Evolutionary conservation across 768 basidiomycete species (phyloP).

Genomic region (Cyclocybe aegerita): DNA sequence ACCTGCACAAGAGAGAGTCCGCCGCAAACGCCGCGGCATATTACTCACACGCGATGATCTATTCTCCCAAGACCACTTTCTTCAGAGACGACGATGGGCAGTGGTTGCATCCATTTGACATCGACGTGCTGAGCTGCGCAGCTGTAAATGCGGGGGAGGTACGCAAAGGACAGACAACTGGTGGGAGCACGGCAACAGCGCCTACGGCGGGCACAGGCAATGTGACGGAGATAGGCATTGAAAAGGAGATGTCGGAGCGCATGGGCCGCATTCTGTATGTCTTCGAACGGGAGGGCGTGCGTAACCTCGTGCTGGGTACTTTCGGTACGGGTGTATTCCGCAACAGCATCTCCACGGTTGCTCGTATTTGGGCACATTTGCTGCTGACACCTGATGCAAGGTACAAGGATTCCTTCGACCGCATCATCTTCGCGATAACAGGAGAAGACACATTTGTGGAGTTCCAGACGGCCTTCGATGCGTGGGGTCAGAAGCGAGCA

Average conservation of each 20-base stretch:
- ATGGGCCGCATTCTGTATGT: conserved; percentile 65
- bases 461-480: conserved; percentile 26
- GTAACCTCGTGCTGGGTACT: conserved; percentile 61
- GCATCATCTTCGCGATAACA: conserved; percentile 61
- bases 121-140: conserved; percentile 69
- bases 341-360: conserved; percentile 56
- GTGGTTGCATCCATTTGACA: conserved; percentile 54
- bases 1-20: conserved; percentile 45
- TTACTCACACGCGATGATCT: conserved; percentile 80
- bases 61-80: conserved; percentile 60
- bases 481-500: conserved; percentile 19
- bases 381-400: conserved; percentile 47
- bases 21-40: conserved; percentile 43
- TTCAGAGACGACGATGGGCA: conserved; percentile 64
- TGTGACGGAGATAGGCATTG: conserved; percentile 40
- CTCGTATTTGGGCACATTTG: conserved; percentile 62
- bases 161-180: conserved; percentile 16
- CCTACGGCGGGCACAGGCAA: conserved; percentile 10
- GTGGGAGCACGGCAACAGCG: not conserved
- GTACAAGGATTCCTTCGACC: conserved; percentile 55
- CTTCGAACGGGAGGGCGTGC: conserved; percentile 56
- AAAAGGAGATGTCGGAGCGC: conserved; percentile 58
- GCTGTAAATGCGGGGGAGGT: conserved; percentile 69
- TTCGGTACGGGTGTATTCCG: conserved; percentile 74
- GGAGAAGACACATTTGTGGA: conserved; percentile 23